Base-by-base conservation (phyloP, 225 moss, liverwort and hornwort genomes). In the Physcomitrellopsis africana region DNA sequence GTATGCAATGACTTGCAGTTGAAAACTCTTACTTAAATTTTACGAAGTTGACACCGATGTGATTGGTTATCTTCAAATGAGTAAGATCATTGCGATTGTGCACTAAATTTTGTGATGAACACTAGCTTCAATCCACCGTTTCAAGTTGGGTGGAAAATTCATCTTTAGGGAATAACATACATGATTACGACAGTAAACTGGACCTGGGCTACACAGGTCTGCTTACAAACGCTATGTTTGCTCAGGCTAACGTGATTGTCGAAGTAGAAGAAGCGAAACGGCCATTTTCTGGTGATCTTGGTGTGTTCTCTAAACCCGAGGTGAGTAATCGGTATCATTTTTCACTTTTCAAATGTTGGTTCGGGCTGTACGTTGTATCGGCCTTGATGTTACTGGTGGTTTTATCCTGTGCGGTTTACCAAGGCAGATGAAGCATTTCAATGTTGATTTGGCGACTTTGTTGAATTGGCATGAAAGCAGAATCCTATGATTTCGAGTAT, bases 271-370 rank as follows among this genome's bases (percentile, higher is more conserved):
- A 93, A 78, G 43, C 82, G 47, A 87, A 89, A 67, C 83, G 91
- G 57, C 89, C 89, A 3, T 91, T 93, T 70, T 85, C 89, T 67
- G 93, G 93, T 65, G 91, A 93, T 63, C 60, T 91, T 74, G 93
- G 93, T 18, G 73, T 91, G 64, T 93, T 87, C 72, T 91, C 93
- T 19, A 93, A 93, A 60, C 93, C 93, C 60, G 91, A 93, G 93
- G 93, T 93, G 81, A 82, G 78, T 63, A 52, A 11, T 73, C 56
- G 70, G 24, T 77, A 43, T 52, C 19, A 69, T 55, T 71, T 60
- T 71, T 53, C 48, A 49, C 48, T 37, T 7, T 37, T 4, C 32
- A 37, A 15, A 49, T 15, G 15, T 51, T 12, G 27, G 17, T 67
- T 16, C 14, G 67, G 51, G 72, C 18, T 71, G 26, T 70, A 57